Evolutionary conservation across 2,329 filamentous ascomycete species (phyloP).

Genomic region (Tolypocladium tundrense): DNA sequence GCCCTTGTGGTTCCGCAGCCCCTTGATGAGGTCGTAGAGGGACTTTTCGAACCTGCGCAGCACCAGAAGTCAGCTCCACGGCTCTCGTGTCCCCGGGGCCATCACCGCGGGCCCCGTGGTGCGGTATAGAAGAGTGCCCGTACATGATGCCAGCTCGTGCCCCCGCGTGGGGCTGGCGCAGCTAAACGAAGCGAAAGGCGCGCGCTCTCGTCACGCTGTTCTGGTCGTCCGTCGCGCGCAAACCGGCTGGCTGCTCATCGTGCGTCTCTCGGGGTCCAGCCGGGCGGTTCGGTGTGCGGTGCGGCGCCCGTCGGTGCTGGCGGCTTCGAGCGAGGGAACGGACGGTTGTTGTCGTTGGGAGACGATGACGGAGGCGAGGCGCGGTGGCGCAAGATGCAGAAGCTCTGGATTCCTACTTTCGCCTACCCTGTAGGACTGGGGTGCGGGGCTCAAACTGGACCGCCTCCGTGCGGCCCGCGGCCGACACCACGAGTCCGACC

Average conservation of each 20-base stretch:
- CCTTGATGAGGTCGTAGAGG: conserved; percentile 95
- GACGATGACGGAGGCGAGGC: not conserved
- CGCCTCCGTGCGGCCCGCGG: not conserved
- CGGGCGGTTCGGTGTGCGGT: not conserved
- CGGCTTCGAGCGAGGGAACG: not conserved
- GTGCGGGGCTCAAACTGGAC: no score
- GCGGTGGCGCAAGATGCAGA: not conserved
- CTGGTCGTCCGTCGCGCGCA: not conserved
- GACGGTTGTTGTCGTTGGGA: not conserved
- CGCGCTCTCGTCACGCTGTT: not conserved
- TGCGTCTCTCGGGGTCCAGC: not conserved
- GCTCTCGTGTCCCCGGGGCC: not conserved
- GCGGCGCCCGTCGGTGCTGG: not conserved
- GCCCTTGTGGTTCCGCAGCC: conserved; percentile 89
- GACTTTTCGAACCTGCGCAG: conserved; percentile 90
- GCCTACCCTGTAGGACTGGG: not conserved
- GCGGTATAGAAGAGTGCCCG: not conserved
- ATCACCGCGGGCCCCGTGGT: not conserved
- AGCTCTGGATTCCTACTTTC: no score
- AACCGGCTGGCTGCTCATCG: not conserved
- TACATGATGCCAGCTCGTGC: conserved; percentile 10
- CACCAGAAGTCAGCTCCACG: not conserved
- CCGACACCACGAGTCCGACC: no score
- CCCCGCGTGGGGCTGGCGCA: conserved; percentile 8
- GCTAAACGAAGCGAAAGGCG: not conserved